A percentile compares a stretch with the other conserved stretches of the same genome.
Evolutionary conservation across 331 rosid species (phyloP).

Genomic region (Malus hybrid): DNA sequence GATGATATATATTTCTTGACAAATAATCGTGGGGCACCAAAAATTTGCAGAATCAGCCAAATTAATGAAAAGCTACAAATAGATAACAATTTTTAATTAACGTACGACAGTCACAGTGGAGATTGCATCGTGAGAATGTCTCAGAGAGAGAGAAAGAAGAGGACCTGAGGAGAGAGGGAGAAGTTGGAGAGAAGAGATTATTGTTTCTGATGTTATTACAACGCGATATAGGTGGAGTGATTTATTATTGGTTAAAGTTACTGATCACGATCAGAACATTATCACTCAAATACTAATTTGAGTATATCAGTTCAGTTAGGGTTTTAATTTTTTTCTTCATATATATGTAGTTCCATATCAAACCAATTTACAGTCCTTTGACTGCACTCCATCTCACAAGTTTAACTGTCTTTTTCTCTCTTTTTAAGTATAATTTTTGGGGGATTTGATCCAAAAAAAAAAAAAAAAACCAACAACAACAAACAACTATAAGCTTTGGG

Average conservation of each 20-base stretch:
- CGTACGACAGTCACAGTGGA: constrained; percentile 1
- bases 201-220: neutral
- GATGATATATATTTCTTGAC: constrained; percentile 21
- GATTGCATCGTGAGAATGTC: neutral
- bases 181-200: neutral
- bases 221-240: neutral
- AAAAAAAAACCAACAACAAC: no score
- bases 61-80: constrained; percentile 23
- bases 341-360: neutral
- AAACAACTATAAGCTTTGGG: neutral
- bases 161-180: neutral
- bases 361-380: neutral
- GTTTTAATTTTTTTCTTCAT: neutral
- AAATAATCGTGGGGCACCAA: constrained; percentile 43
- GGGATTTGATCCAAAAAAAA: neutral
- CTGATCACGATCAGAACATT: neutral
- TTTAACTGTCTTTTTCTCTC: neutral
- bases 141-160: neutral
- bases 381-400: neutral
- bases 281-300: neutral
- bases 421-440: neutral
- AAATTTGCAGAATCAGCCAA: constrained; percentile 59
- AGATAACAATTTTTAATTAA: constrained; percentile 21
- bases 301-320: neutral
- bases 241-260: neutral